phyloP scores from a whole-genome alignment of 371 early-diverging fungal genomes.

The Lichtheimia hyalospora region DNA sequence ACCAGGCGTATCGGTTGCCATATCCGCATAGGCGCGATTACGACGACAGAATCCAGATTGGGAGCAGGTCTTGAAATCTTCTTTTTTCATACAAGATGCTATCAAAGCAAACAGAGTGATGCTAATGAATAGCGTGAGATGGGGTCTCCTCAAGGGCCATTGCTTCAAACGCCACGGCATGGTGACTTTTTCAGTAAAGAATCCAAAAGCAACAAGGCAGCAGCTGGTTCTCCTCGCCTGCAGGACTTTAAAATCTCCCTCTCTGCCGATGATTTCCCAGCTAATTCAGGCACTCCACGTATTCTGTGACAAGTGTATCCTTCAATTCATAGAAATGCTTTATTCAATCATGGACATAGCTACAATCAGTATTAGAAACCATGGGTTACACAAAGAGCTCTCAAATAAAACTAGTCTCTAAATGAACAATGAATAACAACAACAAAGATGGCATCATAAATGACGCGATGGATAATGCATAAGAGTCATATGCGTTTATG shows the following conservation, averaged over 20 bases:
- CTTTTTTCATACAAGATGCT: conserved; percentile 43
- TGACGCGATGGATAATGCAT: not conserved
- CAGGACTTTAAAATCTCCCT: no score
- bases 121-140: not conserved
- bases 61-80: conserved; percentile 90
- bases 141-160: not conserved
- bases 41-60: conserved; percentile 90
- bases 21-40: conserved; percentile 85
- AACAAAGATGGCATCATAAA: not conserved
- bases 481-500: not conserved
- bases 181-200: not conserved
- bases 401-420: no score
- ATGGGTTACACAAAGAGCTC: no score
- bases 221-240: no score
- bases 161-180: not conserved
- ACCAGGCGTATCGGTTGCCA: conserved; percentile 30
- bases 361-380: no score
- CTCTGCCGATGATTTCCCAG: no score
- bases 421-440: not conserved
- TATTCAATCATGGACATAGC: no score
- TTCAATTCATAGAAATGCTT: no score
- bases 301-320: no score
- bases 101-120: conserved; percentile 4
- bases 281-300: no score
- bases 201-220: no score